Conservation (phyloP, 2,329 filamentous ascomycete genomes). For the Didymella arachidicola region DNA sequence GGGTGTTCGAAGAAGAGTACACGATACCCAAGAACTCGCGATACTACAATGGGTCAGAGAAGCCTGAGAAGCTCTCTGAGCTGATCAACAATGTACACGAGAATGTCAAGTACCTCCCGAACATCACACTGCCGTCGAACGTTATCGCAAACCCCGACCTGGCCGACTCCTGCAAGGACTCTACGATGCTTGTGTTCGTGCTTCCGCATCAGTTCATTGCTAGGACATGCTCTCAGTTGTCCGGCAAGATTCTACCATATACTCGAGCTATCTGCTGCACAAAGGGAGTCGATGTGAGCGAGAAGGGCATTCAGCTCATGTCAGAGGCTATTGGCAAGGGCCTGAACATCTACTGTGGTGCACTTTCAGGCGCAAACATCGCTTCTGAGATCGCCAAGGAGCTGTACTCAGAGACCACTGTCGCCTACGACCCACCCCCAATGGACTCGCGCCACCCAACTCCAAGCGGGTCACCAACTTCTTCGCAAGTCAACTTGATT, state of each 20-base stretch:
- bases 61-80: conserved; percentile 84
- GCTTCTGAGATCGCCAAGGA: conserved; percentile 92
- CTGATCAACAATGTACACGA: conserved; percentile 94
- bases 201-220: conserved; percentile 95
- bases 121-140: conserved; percentile 82
- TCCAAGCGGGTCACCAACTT: conserved; percentile 59
- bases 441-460: conserved; percentile 84
- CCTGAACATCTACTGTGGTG: conserved; percentile 94
- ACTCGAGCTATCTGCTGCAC: conserved; percentile 96
- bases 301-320: conserved; percentile 86
- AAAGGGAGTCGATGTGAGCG: conserved; percentile 93
- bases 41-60: conserved; percentile 70
- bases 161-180: conserved; percentile 78
- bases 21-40: conserved; percentile 74
- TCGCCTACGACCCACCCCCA: conserved; percentile 91
- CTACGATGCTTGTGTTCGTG: conserved; percentile 94
- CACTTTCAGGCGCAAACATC: conserved; percentile 94
- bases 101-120: conserved; percentile 98
- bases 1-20: conserved; percentile 96
- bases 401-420: conserved; percentile 96
- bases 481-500: conserved; percentile 60
- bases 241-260: conserved; percentile 88
- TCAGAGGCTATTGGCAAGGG: conserved; percentile 92
- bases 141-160: conserved; percentile 84
- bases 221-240: conserved; percentile 81